A percentile compares a stretch with the other conserved stretches of the same genome.
These are phyloP conservation scores for Malus hybrid DNA, from an alignment of 331 rosid species.

Conservation along the genomic window DNA sequence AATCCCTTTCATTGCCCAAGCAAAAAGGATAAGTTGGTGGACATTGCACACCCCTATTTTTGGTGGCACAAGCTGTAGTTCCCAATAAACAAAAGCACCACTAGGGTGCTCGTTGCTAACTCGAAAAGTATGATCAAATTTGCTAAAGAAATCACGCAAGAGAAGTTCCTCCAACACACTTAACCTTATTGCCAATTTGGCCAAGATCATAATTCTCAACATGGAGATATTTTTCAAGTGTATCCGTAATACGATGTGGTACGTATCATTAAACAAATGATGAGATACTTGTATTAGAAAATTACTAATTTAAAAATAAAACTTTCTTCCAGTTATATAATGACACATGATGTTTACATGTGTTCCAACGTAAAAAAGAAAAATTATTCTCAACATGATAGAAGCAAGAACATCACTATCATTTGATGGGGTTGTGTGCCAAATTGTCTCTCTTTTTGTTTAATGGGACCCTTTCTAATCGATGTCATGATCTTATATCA, in stretches of 20 bases:
- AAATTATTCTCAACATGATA: not conserved
- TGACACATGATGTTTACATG: too few species aligned
- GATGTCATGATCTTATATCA: not conserved
- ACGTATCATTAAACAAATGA: too few species aligned
- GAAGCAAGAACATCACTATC: conserved; percentile 13
- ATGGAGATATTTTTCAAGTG: not conserved
- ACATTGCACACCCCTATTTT: not conserved
- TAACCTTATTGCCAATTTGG: not conserved
- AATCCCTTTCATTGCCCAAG: not conserved
- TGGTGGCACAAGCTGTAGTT: not conserved
- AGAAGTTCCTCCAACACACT: not conserved
- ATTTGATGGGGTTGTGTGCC: not conserved
- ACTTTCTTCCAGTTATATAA: too few species aligned
- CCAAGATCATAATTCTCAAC: not conserved
- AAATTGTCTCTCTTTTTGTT: not conserved
- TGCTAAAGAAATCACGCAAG: not conserved
- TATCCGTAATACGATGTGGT: too few species aligned
- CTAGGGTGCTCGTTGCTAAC: not conserved
- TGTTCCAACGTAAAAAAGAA: accelerated
- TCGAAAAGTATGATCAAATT: not conserved
- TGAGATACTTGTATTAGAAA: too few species aligned
- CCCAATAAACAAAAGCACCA: not conserved
- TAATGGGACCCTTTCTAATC: not conserved
- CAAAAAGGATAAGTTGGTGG: not conserved
- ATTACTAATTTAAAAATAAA: too few species aligned